Percentiles rank a stretch among this genome's conserved stretches.
Evolutionary conservation across 371 early-diverging fungal genomes (phyloP).

Genomic region (Apophysomyces variabilis): DNA sequence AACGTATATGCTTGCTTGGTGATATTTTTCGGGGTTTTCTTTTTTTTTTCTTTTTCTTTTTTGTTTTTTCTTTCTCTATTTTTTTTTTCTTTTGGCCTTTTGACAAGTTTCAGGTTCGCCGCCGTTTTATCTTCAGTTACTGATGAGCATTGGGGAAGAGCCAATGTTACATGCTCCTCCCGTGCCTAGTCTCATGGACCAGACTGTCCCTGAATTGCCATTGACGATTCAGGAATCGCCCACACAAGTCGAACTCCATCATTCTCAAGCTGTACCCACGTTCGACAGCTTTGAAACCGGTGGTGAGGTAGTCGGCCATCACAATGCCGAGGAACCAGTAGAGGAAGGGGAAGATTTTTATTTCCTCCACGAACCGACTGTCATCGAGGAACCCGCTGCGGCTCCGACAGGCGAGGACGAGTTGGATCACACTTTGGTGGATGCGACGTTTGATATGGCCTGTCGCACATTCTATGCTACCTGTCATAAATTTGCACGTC

Average conservation of each 20-base stretch:
- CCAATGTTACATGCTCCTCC: constrained; percentile 6
- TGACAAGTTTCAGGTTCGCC: neutral
- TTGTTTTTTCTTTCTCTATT: constrained; percentile 16
- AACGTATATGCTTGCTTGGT: neutral
- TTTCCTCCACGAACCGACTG: neutral
- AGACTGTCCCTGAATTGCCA: constrained; percentile 8
- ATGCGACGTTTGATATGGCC: constrained; percentile 40
- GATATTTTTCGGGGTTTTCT: constrained; percentile 2
- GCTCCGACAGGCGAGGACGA: constrained; percentile 13
- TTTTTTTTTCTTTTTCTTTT: constrained; percentile 11
- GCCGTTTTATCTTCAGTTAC: neutral
- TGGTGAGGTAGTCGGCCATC: neutral
- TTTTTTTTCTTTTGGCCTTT: constrained; percentile 12
- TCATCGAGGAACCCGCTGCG: neutral
- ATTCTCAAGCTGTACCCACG: neutral
- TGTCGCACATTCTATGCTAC: constrained; percentile 51
- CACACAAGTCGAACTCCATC: constrained; percentile 2
- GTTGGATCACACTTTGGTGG: constrained; percentile 18
- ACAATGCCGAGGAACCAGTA: neutral
- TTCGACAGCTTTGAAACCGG: neutral
- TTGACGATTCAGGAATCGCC: neutral
- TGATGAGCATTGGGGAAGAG: constrained; percentile 11
- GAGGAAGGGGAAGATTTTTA: constrained; percentile 9
- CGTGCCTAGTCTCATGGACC: neutral
- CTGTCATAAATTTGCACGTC: constrained; percentile 53